Evolutionary conservation across 306 rosid species (phyloP).

Genomic region (Gillenia trifoliata): DNA sequence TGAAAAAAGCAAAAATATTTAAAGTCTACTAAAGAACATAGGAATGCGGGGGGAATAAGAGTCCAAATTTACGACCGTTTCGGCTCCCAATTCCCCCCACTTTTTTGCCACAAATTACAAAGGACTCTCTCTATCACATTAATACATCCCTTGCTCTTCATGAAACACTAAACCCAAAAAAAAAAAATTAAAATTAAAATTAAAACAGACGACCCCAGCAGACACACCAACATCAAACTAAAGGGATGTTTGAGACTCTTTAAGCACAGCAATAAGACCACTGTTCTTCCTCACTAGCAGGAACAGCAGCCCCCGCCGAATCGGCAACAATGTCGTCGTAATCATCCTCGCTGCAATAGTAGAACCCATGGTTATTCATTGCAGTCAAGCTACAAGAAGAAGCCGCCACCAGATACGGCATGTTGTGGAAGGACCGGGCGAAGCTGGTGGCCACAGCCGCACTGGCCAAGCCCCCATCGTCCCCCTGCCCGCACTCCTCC

Average conservation of each 20-base stretch:
- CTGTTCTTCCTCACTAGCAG: slow-evolving; percentile 42
- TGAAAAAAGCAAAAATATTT: background rate
- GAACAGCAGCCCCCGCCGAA: slow-evolving; percentile 18
- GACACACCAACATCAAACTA: slow-evolving; percentile 8
- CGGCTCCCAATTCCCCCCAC: slow-evolving; percentile 32
- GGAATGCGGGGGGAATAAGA: slow-evolving; percentile 26
- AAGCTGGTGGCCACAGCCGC: slow-evolving; percentile 43
- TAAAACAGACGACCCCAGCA: slow-evolving; percentile 23
- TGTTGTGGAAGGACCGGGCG: slow-evolving; percentile 58
- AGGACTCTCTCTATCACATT: slow-evolving; percentile 3
- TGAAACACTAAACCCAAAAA: background rate
- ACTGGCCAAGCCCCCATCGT: slow-evolving; percentile 26
- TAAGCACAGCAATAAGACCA: slow-evolving; percentile 66
- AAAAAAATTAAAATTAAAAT: background rate
- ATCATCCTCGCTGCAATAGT: slow-evolving; percentile 50
- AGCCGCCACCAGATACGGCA: slow-evolving; percentile 57
- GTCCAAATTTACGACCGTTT: slow-evolving; percentile 42
- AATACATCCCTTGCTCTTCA: slow-evolving; percentile 26
- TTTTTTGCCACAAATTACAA: slow-evolving; percentile 18
- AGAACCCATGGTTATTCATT: slow-evolving; percentile 45
- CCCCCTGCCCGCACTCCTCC: slow-evolving; percentile 40
- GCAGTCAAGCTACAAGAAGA: slow-evolving; percentile 56
- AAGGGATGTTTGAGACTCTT: slow-evolving; percentile 18
- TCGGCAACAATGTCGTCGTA: slow-evolving; percentile 34
- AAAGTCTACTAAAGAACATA: slow-evolving; percentile 29